Percentiles rank a stretch among this genome's conserved stretches.
Conservation (phyloP, 129 eudicot species). For the Pseudognaphalium luteoalbum region DNA sequence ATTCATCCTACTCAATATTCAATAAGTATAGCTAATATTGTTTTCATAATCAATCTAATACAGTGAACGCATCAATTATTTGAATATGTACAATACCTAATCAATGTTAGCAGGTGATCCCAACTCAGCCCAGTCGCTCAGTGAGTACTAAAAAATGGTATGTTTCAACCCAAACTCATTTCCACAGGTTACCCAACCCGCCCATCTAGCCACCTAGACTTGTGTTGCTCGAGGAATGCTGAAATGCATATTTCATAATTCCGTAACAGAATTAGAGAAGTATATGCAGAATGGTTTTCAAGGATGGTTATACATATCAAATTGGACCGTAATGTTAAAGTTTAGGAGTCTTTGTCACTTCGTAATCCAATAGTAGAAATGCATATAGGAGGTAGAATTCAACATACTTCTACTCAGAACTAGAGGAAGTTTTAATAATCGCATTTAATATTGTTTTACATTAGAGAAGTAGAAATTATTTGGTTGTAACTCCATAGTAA, state of each 20-base stretch:
- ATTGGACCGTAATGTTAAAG: neutral
- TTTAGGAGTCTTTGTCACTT: neutral
- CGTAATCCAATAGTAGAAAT: neutral
- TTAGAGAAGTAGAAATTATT: neutral
- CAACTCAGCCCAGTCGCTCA: neutral
- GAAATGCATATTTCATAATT: neutral
- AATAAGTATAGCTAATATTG: neutral
- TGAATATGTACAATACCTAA: neutral
- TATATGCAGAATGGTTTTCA: neutral
- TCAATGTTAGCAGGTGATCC: neutral
- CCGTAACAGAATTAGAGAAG: neutral
- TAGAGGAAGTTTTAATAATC: neutral
- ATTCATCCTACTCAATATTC: neutral
- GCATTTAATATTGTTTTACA: neutral
- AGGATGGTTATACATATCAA: neutral
- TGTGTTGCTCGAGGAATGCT: neutral
- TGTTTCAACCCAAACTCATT: neutral
- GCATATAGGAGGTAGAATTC: neutral
- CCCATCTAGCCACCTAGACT: neutral
- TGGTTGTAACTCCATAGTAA: neutral
- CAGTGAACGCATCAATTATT: neutral
- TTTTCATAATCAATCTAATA: neutral
- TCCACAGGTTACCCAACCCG: neutral
- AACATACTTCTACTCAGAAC: neutral
- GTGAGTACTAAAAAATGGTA: neutral